Base-by-base conservation (phyloP, 1,284 basidiomycete species). In the Microbotryum lychnidis-dioicae region DNA sequence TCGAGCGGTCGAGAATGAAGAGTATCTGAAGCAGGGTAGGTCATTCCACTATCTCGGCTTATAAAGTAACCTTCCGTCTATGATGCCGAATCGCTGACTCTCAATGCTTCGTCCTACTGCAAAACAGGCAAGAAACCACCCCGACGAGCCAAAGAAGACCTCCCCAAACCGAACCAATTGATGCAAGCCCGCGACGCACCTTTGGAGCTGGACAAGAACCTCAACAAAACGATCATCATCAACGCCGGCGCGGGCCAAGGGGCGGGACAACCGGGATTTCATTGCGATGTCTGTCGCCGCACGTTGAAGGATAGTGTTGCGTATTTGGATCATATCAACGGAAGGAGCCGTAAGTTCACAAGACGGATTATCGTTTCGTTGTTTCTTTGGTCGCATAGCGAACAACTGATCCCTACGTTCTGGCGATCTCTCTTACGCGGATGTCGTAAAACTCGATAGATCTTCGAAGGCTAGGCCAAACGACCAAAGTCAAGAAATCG, bases 291-390 rank as follows among this genome's bases (percentile, higher is more conserved):
- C 10, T 97, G 92, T 74, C 87, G 84, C 69, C 80, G 90, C 68
- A 96, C 89, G 23, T 89, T 91, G 76, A 97, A 96, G 76, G 94
- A 98, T 73, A 93, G 86, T 63, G 82, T 87, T 29, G 88, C 85
- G 2, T 98, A 97, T 74, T 79, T 99, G 55, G 94, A 98, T 75
- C 96, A 99, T 75, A 84, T 99, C 61, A 99, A 98, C 76, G 86
- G 89, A 54, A 82, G 92, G 77, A 84, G 85, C 64, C 96, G 92
- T 96, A 75, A 74, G 90, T 84, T 56, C 6, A 29, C 23, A 20
- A 12, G n/a, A 29, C 31, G 14, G 18, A n/a, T 1, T 23, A 3
- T 8, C 16, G 31, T 21, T 49, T 42, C 27, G 12, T 57, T 10
- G 18, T 45, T 48, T 47, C 23, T 46, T 54, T 8, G 37, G 27